phyloP scores from a whole-genome alignment of 208 protist genomes.

The Trypanosoma scelopori region DNA sequence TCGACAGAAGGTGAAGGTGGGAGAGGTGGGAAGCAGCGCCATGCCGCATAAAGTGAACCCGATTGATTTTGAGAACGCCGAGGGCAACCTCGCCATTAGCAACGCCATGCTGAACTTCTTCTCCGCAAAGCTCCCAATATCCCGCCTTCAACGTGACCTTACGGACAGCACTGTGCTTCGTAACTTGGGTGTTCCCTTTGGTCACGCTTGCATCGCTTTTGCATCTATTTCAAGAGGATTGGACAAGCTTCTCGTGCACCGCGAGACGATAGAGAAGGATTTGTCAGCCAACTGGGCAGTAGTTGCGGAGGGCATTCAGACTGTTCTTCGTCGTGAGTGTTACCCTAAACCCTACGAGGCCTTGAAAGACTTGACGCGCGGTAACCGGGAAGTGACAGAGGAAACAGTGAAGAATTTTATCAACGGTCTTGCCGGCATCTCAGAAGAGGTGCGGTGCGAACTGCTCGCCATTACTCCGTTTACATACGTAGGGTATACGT shows the following conservation, averaged over 20 bases:
- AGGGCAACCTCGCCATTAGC: slow-evolving; percentile 94
- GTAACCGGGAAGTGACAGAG: slow-evolving; percentile 73
- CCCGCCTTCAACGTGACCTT: slow-evolving; percentile 94
- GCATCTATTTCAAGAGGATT: slow-evolving; percentile 84
- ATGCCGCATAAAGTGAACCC: slow-evolving; percentile 98
- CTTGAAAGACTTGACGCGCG: slow-evolving; percentile 92
- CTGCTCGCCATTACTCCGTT: slow-evolving; percentile 84
- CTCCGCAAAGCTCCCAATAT: slow-evolving; percentile 92
- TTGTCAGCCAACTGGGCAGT: slow-evolving; percentile 94
- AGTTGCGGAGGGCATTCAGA: slow-evolving; percentile 95
- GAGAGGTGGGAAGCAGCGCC: slow-evolving; percentile 94
- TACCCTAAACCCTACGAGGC: slow-evolving; percentile 93
- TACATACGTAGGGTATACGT: slow-evolving; percentile 83
- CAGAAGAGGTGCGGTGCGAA: slow-evolving; percentile 85
- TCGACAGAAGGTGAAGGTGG: slow-evolving; percentile 87
- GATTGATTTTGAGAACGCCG: slow-evolving; percentile 98
- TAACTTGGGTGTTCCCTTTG: slow-evolving; percentile 93
- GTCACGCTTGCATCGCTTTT: slow-evolving; percentile 89
- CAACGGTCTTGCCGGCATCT: slow-evolving; percentile 72
- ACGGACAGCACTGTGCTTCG: slow-evolving; percentile 95
- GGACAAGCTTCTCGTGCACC: slow-evolving; percentile 88
- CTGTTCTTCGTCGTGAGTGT: slow-evolving; percentile 91
- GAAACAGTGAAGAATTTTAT: slow-evolving; percentile 82
- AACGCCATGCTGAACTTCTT: slow-evolving; percentile 95
- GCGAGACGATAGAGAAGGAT: slow-evolving; percentile 72